Evolutionary conservation across 2,329 filamentous ascomycete genomes (phyloP).

Genomic region (Fusarium sororula): DNA sequence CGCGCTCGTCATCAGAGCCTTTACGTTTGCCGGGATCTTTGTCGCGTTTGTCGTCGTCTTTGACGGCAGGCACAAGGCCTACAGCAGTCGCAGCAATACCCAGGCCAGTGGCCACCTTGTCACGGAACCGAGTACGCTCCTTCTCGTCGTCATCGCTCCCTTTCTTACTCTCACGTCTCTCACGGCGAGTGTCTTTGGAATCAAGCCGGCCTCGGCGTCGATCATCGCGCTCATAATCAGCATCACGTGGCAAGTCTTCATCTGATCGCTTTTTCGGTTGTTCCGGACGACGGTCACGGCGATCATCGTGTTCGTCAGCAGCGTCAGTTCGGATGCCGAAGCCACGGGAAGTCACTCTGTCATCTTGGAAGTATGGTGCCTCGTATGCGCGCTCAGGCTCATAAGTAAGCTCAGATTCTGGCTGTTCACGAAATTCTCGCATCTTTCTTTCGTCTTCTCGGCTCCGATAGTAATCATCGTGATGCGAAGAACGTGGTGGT

Average conservation of each 20-base stretch:
- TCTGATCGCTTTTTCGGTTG: slow-evolving; percentile 45
- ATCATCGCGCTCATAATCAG: slow-evolving; percentile 44
- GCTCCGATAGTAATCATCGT: slow-evolving; percentile 59
- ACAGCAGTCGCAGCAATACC: slow-evolving; percentile 60
- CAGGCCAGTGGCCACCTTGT: slow-evolving; percentile 59
- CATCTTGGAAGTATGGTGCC: slow-evolving; percentile 54
- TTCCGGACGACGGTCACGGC: slow-evolving; percentile 51
- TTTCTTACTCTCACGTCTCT: slow-evolving; percentile 45
- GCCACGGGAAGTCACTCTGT: slow-evolving; percentile 57
- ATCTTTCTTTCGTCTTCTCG: slow-evolving; percentile 58
- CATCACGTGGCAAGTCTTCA: slow-evolving; percentile 42
- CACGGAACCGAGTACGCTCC: slow-evolving; percentile 55
- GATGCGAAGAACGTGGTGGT: slow-evolving; percentile 52
- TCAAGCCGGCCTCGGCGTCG: slow-evolving; percentile 41
- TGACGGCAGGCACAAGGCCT: slow-evolving; percentile 51
- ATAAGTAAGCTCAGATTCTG: slow-evolving; percentile 47
- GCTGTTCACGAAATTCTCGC: slow-evolving; percentile 54
- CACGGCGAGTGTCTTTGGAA: slow-evolving; percentile 41
- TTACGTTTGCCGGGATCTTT: slow-evolving; percentile 44
- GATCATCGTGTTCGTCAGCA: slow-evolving; percentile 52
- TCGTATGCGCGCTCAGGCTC: slow-evolving; percentile 42
- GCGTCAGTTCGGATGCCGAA: slow-evolving; percentile 61
- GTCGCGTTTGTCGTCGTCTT: slow-evolving; percentile 53
- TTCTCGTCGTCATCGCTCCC: slow-evolving; percentile 50
- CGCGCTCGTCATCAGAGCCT: slow-evolving; percentile 46